phyloP scores from a whole-genome alignment of 163 green algal species.

The Prototheca cutis region DNA sequence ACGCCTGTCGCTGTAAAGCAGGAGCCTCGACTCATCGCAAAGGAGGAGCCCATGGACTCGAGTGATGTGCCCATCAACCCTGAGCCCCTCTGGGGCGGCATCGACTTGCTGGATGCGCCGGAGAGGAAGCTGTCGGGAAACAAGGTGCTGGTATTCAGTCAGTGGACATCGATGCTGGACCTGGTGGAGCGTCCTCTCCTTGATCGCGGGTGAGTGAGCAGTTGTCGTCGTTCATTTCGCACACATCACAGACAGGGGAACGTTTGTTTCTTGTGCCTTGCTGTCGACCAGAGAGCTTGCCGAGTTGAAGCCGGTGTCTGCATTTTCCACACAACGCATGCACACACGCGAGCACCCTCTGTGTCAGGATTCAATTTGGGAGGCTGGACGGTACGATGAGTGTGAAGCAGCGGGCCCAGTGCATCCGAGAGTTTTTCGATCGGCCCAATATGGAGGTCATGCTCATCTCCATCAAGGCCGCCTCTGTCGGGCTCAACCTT shows the following conservation, averaged over 20 bases:
- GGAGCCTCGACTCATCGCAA: not conserved
- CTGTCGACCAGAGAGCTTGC: too few relatives aligned
- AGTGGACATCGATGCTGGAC: slow-evolving; percentile 82
- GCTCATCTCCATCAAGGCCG: slow-evolving; percentile 66
- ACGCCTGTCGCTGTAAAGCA: not conserved
- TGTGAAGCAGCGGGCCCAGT: slow-evolving; percentile 44
- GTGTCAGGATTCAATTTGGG: slow-evolving; percentile 34
- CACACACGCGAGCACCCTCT: too few relatives aligned
- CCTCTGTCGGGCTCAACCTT: slow-evolving; percentile 77
- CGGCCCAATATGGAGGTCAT: slow-evolving; percentile 38
- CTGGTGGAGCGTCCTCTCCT: slow-evolving; percentile 65
- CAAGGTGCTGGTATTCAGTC: slow-evolving; percentile 86
- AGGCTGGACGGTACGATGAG: slow-evolving; percentile 80
- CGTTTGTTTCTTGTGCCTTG: too few relatives aligned
- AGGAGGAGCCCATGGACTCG: too few relatives aligned
- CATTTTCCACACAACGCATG: too few relatives aligned
- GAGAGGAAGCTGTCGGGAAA: slow-evolving; percentile 15
- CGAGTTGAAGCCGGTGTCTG: too few relatives aligned
- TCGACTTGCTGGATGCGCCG: too few relatives aligned
- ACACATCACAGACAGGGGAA: too few relatives aligned
- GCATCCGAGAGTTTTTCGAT: slow-evolving; percentile 66
- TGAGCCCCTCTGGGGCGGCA: too few relatives aligned
- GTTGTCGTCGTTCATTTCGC: too few relatives aligned
- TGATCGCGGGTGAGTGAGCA: not conserved
- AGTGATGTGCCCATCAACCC: too few relatives aligned